These are phyloP conservation scores for Claviceps citrina DNA, from an alignment of 2,329 filamentous ascomycete species.

Conservation along the genomic window DNA sequence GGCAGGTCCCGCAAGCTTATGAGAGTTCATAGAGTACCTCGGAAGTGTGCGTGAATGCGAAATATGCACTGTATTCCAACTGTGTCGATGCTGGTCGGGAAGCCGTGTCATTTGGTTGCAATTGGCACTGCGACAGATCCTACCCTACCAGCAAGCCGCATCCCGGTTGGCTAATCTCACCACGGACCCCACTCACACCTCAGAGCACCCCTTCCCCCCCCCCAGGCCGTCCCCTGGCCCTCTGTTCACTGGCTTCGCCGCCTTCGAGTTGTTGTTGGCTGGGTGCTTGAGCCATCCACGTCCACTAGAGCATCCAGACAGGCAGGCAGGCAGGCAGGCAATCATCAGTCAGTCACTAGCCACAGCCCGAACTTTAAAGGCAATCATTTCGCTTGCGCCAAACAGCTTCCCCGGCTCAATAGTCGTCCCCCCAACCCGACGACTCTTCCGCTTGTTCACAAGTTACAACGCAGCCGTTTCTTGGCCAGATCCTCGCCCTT, in stretches of 20 bases:
- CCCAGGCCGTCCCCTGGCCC: constrained; percentile 4
- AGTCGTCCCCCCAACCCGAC: constrained; percentile 15
- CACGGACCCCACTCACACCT: constrained; percentile 26
- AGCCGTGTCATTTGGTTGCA: background rate
- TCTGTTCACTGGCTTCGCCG: background rate
- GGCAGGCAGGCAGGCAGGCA: constrained; percentile 7
- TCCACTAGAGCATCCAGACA: constrained; percentile 7
- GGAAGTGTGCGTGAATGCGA: too few species aligned
- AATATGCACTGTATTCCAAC: background rate
- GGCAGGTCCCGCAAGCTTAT: constrained; percentile 4
- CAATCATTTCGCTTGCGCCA: constrained; percentile 39
- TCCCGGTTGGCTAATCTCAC: constrained; percentile 27
- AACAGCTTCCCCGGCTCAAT: constrained; percentile 30
- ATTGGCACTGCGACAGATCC: constrained; percentile 10
- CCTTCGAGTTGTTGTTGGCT: background rate
- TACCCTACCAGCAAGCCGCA: constrained; percentile 16
- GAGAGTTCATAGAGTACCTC: background rate
- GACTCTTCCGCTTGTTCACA: constrained; percentile 2
- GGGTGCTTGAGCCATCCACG: constrained; percentile 12
- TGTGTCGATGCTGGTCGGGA: rapidly evolving
- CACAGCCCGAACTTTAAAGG: constrained; percentile 17
- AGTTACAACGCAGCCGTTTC: constrained; percentile 6
- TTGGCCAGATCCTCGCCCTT: constrained; percentile 6
- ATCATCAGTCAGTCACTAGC: background rate
- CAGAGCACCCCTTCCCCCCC: constrained; percentile 12